Evolutionary conservation across 371 early-diverging fungal species (phyloP).

Genomic region (Blastocladiella emersonii): DNA sequence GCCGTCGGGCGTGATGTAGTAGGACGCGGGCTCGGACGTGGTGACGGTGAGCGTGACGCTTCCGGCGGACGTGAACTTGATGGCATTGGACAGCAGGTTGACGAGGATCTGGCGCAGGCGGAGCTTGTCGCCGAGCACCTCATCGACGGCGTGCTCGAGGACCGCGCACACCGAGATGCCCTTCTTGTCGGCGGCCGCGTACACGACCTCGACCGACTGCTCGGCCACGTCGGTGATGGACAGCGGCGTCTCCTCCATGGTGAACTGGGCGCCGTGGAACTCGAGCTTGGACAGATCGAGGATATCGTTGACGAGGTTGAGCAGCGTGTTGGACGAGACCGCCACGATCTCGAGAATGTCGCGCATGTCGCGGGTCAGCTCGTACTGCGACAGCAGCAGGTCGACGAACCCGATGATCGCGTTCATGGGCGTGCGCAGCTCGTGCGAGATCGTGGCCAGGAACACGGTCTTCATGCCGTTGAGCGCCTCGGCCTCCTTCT

Average conservation of each 20-base stretch:
- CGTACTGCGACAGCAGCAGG: background rate
- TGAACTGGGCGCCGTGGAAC: constrained; percentile 1
- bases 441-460: background rate
- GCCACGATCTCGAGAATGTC: background rate
- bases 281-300: constrained; percentile 4
- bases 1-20: background rate
- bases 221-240: background rate
- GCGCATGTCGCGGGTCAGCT: background rate
- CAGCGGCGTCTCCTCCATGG: background rate
- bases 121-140: background rate
- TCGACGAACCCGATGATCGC: background rate
- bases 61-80: constrained; percentile 2
- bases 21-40: background rate
- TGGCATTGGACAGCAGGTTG: constrained; percentile 2
- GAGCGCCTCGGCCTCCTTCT: constrained; percentile 3
- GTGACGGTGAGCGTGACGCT: background rate
- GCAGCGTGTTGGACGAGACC: background rate
- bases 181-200: background rate
- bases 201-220: background rate
- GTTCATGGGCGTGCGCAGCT: constrained; percentile 3
- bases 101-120: constrained; percentile 4
- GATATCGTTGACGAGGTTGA: constrained; percentile 3
- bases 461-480: background rate
- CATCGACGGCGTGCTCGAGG: background rate
- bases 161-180: background rate